These are phyloP conservation scores for Euphorbia pulcherrima DNA, from an alignment of 345 rosid species.

Conservation along the genomic window DNA sequence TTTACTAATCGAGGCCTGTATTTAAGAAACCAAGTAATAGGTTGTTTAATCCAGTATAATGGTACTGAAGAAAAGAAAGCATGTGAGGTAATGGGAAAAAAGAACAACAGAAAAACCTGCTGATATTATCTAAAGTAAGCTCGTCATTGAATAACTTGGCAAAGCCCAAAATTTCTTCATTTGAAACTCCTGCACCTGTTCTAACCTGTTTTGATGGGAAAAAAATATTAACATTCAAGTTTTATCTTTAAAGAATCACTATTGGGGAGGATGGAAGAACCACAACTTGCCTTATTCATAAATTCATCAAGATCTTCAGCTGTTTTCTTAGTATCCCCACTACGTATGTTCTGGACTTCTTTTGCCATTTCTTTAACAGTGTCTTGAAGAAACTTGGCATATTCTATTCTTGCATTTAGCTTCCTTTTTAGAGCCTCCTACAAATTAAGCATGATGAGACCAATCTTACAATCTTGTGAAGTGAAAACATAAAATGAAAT, in stretches of 20 bases:
- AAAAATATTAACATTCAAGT: constrained; percentile 1
- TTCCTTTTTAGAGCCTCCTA: constrained; percentile 85
- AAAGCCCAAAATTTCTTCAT: constrained; percentile 94
- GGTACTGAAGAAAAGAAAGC: not conserved
- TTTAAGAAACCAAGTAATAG: constrained; percentile 17
- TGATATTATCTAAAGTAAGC: constrained; percentile 89
- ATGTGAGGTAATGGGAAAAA: constrained; percentile 1
- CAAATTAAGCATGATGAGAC: constrained; percentile 27
- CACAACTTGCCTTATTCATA: constrained; percentile 62
- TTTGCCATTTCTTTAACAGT: constrained; percentile 99
- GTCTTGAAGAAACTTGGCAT: constrained; percentile 96
- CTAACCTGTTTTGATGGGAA: constrained; percentile 60
- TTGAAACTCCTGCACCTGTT: constrained; percentile 80
- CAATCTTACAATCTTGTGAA: constrained; percentile 1
- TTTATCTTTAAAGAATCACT: not conserved
- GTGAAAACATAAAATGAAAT: not conserved
- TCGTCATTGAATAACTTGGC: constrained; percentile 94
- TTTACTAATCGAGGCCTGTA: constrained; percentile 87
- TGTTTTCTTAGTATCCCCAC: constrained; percentile 78
- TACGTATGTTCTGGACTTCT: constrained; percentile 83
- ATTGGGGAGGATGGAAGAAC: not conserved
- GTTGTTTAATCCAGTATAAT: not conserved
- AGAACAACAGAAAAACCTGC: constrained; percentile 53
- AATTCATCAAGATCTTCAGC: constrained; percentile 94
- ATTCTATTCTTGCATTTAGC: constrained; percentile 87